Evolutionary conservation across 2,329 filamentous ascomycete species (phyloP).

Genomic region (Alternaria sp.): DNA sequence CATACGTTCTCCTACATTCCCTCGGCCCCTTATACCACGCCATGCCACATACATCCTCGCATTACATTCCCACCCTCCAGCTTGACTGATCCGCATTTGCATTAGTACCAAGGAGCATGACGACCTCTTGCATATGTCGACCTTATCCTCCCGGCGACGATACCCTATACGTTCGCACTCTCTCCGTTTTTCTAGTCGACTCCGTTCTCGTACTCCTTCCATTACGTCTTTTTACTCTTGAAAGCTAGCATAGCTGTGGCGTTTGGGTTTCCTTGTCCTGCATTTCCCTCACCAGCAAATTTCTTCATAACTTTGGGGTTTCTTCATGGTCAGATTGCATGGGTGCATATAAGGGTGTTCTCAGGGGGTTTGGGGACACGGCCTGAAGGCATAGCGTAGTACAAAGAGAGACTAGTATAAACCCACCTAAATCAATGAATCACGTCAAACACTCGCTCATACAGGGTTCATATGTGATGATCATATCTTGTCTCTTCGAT

Average conservation of each 20-base stretch:
- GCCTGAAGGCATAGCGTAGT: conserved; percentile 7
- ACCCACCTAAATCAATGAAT: conserved; percentile 5
- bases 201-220: conserved; percentile 16
- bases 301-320: conserved; percentile 4
- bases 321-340: background rate
- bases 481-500: background rate
- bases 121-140: conserved; percentile 13
- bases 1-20: conserved; percentile 10
- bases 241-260: conserved; percentile 18
- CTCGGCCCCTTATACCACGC: conserved; percentile 2
- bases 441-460: conserved; percentile 6
- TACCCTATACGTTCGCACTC: conserved; percentile 10
- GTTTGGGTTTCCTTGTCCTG: conserved; percentile 10
- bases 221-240: conserved; percentile 17
- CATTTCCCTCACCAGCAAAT: conserved; percentile 6
- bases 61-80: conserved; percentile 9
- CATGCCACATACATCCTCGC: conserved; percentile 8
- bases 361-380: background rate
- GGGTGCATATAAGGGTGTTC: conserved; percentile 6
- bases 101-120: conserved; percentile 10
- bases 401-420: conserved; percentile 7
- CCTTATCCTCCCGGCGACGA: conserved; percentile 14
- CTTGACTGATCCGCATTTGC: conserved; percentile 9
- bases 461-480: background rate
- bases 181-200: conserved; percentile 20